Evolutionary conservation across 208 protist species (phyloP).

Genomic region (Acanthamoeba culbertsoni): DNA sequence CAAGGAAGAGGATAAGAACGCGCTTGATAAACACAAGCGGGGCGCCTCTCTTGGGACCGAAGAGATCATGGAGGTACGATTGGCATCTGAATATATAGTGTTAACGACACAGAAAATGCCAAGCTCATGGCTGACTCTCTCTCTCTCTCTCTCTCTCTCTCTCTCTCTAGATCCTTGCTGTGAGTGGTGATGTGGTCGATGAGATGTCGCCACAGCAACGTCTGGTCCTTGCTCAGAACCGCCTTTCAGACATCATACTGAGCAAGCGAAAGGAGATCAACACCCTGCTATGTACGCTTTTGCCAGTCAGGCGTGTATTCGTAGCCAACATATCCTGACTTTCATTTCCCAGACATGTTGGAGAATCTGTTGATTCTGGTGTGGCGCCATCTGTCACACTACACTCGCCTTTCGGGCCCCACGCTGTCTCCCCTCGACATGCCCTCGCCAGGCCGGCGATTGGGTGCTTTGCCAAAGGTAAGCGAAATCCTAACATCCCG

Average conservation of each 20-base stretch:
- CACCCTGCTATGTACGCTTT: background rate
- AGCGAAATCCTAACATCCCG: no score
- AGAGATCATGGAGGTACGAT: constrained; percentile 45
- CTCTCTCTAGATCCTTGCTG: background rate
- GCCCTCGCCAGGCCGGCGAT: background rate
- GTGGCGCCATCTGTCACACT: constrained; percentile 37
- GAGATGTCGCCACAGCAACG: constrained; percentile 44
- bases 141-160: background rate
- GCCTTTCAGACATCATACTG: constrained; percentile 42
- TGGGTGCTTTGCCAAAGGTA: background rate
- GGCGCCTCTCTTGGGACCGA: background rate
- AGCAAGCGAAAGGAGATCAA: constrained; percentile 30
- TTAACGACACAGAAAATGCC: background rate
- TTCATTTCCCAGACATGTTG: constrained; percentile 11
- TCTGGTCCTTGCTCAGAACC: constrained; percentile 35
- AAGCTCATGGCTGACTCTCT: background rate
- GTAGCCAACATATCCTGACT: no score
- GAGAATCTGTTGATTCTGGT: constrained; percentile 47
- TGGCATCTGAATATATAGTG: no score
- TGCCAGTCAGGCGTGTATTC: no score
- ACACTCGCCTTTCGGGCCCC: background rate
- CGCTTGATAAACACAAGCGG: constrained; percentile 2
- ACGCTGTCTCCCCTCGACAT: background rate
- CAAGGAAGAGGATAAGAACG: constrained; percentile 24
- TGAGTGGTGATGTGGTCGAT: background rate